Evolutionary conservation across 2,329 filamentous ascomycete species (phyloP).

Genomic region (Beauveria pseudobassiana): DNA sequence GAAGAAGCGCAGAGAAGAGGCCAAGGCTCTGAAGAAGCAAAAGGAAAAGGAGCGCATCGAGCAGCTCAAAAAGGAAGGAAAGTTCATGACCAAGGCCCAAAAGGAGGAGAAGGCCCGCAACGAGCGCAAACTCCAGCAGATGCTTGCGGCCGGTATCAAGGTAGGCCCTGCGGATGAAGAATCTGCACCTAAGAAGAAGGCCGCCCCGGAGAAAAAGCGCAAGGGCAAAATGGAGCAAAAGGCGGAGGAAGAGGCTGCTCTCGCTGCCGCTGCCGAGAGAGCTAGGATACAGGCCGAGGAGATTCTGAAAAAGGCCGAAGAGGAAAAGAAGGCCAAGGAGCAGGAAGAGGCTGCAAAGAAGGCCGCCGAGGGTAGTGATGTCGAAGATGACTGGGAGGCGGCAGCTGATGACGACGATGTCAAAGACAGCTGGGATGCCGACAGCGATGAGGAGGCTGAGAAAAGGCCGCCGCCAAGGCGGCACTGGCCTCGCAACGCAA

Average conservation of each 20-base stretch:
- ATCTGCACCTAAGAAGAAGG: conserved; percentile 69
- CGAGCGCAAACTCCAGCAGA: conserved; percentile 75
- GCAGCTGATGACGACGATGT: conserved; percentile 70
- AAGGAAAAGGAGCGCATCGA: conserved; percentile 82
- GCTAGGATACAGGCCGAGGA: conserved; percentile 62
- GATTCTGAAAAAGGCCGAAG: conserved; percentile 52
- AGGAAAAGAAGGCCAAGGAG: conserved; percentile 50
- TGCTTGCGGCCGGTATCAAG: conserved; percentile 70
- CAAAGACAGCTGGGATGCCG: conserved; percentile 94
- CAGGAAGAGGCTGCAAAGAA: conserved; percentile 51
- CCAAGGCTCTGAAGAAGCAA: conserved; percentile 71
- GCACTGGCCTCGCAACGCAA: conserved; percentile 9
- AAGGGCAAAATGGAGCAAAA: conserved; percentile 53
- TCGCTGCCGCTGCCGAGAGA: conserved; percentile 71
- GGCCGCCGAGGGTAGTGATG: conserved; percentile 48
- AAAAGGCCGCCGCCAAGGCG: conserved; percentile 23
- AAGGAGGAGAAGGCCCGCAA: conserved; percentile 74
- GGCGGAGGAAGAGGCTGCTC: conserved; percentile 68
- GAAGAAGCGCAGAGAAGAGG: conserved; percentile 66
- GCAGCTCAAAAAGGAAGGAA: conserved; percentile 81
- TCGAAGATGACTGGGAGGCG: conserved; percentile 83
- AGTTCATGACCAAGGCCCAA: conserved; percentile 79
- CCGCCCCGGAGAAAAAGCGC: conserved; percentile 75
- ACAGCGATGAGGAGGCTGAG: conserved; percentile 62
- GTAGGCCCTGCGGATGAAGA: conserved; percentile 52